Conservation (phyloP, 345 rosid species). For the Dimocarpus longan region DNA sequence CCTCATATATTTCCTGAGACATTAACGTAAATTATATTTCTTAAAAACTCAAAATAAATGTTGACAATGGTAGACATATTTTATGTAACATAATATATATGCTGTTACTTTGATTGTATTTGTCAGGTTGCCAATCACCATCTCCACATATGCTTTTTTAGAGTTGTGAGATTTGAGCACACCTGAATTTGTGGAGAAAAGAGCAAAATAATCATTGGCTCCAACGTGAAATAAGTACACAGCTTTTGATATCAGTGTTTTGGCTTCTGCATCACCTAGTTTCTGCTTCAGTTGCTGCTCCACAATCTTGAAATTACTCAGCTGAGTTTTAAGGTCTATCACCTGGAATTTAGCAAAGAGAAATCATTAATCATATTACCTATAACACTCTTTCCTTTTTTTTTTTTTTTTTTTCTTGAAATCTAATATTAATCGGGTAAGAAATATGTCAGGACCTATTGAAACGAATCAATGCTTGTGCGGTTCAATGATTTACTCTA, state of each 20-base stretch:
- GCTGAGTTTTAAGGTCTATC: conserved; percentile 40
- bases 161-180: background rate
- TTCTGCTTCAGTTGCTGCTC: conserved; percentile 29
- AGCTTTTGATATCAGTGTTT: conserved; percentile 37
- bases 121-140: conserved; percentile 22
- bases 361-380: too few relatives aligned
- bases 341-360: conserved; percentile 26
- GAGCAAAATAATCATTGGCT: conserved; percentile 15
- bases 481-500: too few relatives aligned
- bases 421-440: too few relatives aligned
- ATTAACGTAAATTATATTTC: background rate
- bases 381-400: too few relatives aligned
- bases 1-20: conserved; percentile 3
- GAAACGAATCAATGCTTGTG: too few relatives aligned
- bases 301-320: conserved; percentile 38
- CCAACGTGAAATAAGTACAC: conserved; percentile 48
- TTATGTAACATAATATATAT: background rate
- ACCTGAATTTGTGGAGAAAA: background rate
- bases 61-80: background rate
- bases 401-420: too few relatives aligned
- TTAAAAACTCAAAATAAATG: background rate
- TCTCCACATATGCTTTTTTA: background rate
- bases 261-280: conserved; percentile 37
- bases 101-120: conserved; percentile 6
- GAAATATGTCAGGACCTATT: too few relatives aligned